A percentile compares a stretch with the other conserved stretches of the same genome.
These are phyloP conservation scores for Linnemannia zychae DNA, from an alignment of 192 early-diverging fungal genomes.

Conservation along the genomic window DNA sequence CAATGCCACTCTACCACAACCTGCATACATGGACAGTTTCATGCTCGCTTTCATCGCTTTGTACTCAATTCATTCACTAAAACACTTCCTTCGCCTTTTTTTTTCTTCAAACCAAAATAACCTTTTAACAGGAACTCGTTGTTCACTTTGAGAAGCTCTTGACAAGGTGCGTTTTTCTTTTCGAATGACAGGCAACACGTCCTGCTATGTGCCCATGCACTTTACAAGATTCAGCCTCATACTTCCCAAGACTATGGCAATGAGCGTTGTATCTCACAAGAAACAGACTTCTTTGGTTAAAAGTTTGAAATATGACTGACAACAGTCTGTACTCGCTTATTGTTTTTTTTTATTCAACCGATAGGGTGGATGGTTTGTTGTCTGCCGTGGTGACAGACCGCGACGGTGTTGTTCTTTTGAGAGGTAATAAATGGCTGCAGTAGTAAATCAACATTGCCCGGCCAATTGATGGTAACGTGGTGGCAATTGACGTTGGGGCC, in stretches of 20 bases:
- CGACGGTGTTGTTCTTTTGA: slow-evolving; percentile 71
- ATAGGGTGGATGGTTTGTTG: slow-evolving; percentile 60
- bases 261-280: neutral
- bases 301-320: neutral
- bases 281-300: neutral
- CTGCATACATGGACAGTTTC: neutral
- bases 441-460: slow-evolving; percentile 2
- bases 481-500: neutral
- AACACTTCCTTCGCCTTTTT: neutral
- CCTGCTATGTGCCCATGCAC: slow-evolving; percentile 3
- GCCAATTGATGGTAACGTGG: neutral
- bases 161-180: slow-evolving; percentile 29
- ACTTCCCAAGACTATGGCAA: neutral
- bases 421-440: slow-evolving; percentile 54
- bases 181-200: neutral
- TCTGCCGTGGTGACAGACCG: slow-evolving; percentile 72
- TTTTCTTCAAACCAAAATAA: neutral
- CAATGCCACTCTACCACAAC: neutral
- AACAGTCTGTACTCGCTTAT: neutral
- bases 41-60: neutral
- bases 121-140: slow-evolving; percentile 40
- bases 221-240: slow-evolving; percentile 27
- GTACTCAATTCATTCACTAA: neutral
- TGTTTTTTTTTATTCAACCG: neutral
- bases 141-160: slow-evolving; percentile 58